Evolutionary conservation across 352 stramenopile genomes (phyloP).

Genomic region (Phytophthora crassamura): DNA sequence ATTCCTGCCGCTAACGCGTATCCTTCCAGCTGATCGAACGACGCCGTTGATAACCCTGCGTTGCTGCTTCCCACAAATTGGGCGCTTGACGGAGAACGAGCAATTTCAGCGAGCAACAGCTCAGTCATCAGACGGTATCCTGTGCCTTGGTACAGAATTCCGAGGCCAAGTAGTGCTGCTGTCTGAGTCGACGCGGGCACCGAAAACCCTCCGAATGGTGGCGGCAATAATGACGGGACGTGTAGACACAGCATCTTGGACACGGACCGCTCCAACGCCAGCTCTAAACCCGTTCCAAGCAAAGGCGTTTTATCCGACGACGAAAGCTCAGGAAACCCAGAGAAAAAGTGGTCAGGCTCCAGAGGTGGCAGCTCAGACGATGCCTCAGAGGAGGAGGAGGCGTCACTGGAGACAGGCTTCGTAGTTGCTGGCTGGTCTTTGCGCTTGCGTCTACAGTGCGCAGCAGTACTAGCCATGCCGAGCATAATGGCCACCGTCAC

Average conservation of each 20-base stretch:
- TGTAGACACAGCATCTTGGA: slow-evolving; percentile 99
- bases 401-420: slow-evolving; percentile 2
- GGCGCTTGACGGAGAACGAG: slow-evolving; percentile 76
- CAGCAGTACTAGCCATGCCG: slow-evolving; percentile 95
- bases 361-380: slow-evolving; percentile 23
- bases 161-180: slow-evolving; percentile 95
- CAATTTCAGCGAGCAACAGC: slow-evolving; percentile 97
- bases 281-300: slow-evolving; percentile 53
- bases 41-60: slow-evolving; percentile 50
- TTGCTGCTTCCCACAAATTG: slow-evolving; percentile 68
- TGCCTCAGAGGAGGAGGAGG: neutral
- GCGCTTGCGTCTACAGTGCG: slow-evolving; percentile 76
- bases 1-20: slow-evolving; percentile 94
- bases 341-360: slow-evolving; percentile 31
- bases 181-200: slow-evolving; percentile 95
- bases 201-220: slow-evolving; percentile 96
- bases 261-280: slow-evolving; percentile 87
- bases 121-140: slow-evolving; percentile 98
- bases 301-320: slow-evolving; percentile 44
- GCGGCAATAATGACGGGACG: slow-evolving; percentile 95
- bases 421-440: slow-evolving; percentile 24
- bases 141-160: slow-evolving; percentile 96
- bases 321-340: slow-evolving; percentile 30
- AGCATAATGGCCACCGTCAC: slow-evolving; percentile 97
- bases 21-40: slow-evolving; percentile 93